Conservation (phyloP, 306 rosid genomes). For the Potentilla sterilis region DNA sequence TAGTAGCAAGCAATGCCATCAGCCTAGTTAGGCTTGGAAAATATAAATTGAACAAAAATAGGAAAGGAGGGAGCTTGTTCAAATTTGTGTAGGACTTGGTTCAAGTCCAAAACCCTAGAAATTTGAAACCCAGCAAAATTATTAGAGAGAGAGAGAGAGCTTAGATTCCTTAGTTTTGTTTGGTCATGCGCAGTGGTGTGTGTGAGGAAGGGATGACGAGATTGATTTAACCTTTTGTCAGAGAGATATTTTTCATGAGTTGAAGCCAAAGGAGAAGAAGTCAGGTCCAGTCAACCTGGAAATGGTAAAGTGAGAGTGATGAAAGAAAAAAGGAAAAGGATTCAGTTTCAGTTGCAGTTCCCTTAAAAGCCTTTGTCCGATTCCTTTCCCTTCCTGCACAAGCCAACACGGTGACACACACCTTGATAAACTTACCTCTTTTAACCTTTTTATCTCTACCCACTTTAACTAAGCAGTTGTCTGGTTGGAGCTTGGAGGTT, state of each 20-base stretch:
- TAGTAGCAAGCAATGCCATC: background rate
- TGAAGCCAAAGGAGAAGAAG: background rate
- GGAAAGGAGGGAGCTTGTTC: constrained; percentile 13
- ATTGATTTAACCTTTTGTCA: constrained; percentile 17
- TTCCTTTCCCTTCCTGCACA: background rate
- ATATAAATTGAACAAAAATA: background rate
- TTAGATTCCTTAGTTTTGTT: constrained; percentile 6
- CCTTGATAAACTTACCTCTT: background rate
- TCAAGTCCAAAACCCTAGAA: constrained; percentile 22
- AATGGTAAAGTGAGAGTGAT: constrained; percentile 1
- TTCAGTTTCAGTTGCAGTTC: constrained; percentile 1
- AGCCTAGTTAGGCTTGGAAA: background rate
- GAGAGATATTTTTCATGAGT: background rate
- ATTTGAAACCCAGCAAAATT: constrained; percentile 20
- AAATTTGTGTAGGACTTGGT: background rate
- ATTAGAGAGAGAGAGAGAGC: constrained; percentile 1
- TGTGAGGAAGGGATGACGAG: background rate
- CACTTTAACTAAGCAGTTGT: too few relatives aligned
- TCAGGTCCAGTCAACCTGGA: background rate
- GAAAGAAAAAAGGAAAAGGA: background rate
- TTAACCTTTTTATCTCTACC: background rate
- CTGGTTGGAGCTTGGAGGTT: too few relatives aligned
- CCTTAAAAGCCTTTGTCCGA: background rate
- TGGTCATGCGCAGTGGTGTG: constrained; percentile 2
- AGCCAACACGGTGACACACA: background rate